Base-by-base conservation (phyloP, 2,329 filamentous ascomycete species). In the Penicillium sp. region DNA sequence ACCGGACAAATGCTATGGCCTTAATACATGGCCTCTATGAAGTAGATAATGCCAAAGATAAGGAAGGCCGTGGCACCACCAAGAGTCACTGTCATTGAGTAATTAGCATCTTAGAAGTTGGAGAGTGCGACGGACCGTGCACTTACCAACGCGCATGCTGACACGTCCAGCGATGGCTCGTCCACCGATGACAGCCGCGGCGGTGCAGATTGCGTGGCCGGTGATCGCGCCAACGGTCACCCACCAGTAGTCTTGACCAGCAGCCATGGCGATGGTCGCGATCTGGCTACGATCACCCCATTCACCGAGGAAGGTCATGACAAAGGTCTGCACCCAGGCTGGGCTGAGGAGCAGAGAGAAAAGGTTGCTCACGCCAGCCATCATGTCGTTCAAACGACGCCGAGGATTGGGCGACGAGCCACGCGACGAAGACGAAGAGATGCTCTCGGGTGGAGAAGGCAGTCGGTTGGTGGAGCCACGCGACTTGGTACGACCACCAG, bases 251-350 rank as follows among this genome's bases (percentile, higher is more conserved):
- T 99, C 95, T 76, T 96, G 91, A 19, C 95, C 95, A 36, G 95
- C 94, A 51, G 95, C 95, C 95, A 99, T 99, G 55, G 95, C 95
- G 72, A 99, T 96, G 0, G 95, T 99, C 22, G 95, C 95, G 70
- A 99, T 98, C 79, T 99, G 95, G 74, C 91, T 96, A 66, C 95
- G 87, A 72, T 99, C 95, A 58, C 95, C 95, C 95, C 95, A 99
- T 76, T 99, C 95, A 41, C 95, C 95, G 33, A 99, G 80, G 79
- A 99, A 99, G 2, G 95, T 99, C 95, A 99, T 99, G 68, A 96
- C 86, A 73, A 99, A 99, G 0, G 95, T 99, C 78, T 98, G 94
- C 14, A 99, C 95, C 95, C 95, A 99, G 0, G 93, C 95, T 1
- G 95, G 95, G 76, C 91, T 96, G 40, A 99, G 83, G 4, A 99